Conservation (phyloP, 2,329 filamentous ascomycete genomes). For the Pseudofabraea citricarpa region DNA sequence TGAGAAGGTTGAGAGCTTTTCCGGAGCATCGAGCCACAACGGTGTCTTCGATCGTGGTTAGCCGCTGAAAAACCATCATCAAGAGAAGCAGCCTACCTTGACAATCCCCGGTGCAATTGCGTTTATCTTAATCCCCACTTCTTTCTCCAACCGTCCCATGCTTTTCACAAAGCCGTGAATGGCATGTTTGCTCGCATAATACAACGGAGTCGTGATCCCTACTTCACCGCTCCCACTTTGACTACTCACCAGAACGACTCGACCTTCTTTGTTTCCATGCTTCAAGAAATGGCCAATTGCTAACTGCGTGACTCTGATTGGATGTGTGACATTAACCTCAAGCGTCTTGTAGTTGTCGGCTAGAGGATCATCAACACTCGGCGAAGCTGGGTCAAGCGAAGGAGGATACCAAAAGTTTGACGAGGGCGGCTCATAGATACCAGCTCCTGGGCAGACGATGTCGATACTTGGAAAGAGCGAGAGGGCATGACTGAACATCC, state of each 20-base stretch:
- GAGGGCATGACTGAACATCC: constrained; percentile 30
- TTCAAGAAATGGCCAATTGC: constrained; percentile 43
- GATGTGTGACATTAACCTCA: constrained; percentile 48
- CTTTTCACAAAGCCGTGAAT: constrained; percentile 41
- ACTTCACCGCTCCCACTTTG: not conserved
- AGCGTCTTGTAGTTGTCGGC: constrained; percentile 36
- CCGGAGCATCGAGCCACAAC: constrained; percentile 39
- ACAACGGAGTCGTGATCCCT: constrained; percentile 36
- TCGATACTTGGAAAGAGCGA: constrained; percentile 30
- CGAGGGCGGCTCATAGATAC: constrained; percentile 38
- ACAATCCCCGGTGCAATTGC: constrained; percentile 36
- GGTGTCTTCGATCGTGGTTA: constrained; percentile 29
- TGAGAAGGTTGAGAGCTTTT: constrained; percentile 27
- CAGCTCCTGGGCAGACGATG: constrained; percentile 41
- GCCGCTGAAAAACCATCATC: not conserved
- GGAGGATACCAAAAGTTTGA: not conserved
- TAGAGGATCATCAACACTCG: not conserved
- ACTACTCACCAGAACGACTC: not conserved
- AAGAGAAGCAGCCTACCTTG: constrained; percentile 24
- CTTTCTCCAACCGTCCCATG: constrained; percentile 31
- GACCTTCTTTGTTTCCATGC: constrained; percentile 9
- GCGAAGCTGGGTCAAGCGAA: not conserved
- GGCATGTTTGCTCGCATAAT: constrained; percentile 43
- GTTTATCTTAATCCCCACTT: constrained; percentile 33
- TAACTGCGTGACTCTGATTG: constrained; percentile 45